phyloP scores from a whole-genome alignment of 202 grass and related monocot genomes.

The Zizania palustris region DNA sequence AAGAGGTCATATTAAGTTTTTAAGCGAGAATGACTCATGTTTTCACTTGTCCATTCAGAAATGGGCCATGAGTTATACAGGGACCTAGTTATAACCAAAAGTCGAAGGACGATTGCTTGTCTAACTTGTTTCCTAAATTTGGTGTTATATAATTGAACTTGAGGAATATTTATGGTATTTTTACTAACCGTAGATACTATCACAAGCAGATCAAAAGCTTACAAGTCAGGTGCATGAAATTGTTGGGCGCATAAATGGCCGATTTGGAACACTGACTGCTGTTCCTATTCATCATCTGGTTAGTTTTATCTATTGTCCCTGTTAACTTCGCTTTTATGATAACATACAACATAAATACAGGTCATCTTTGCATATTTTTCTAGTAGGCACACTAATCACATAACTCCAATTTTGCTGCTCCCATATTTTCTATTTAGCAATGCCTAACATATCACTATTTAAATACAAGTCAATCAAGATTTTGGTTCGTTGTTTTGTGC shows the following conservation, averaged over 20 bases:
- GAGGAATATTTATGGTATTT: constrained; percentile 11
- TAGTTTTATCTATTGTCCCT: constrained; percentile 34
- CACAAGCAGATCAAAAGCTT: constrained; percentile 91
- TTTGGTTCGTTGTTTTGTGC: neutral
- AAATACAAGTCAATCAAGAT: constrained; percentile 6
- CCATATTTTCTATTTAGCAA: neutral
- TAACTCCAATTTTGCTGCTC: neutral
- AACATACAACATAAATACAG: neutral
- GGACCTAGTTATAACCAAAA: constrained; percentile 13
- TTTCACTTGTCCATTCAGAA: neutral
- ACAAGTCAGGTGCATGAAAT: constrained; percentile 99
- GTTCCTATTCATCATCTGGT: constrained; percentile 99
- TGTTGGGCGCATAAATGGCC: constrained; percentile 98
- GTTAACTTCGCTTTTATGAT: constrained; percentile 20
- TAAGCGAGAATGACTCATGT: neutral
- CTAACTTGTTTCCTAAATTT: neutral
- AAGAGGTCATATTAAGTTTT: neutral
- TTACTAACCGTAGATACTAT: constrained; percentile 27
- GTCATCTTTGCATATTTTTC: neutral
- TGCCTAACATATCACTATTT: neutral
- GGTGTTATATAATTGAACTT: neutral
- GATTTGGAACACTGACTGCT: constrained; percentile 95
- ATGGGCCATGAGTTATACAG: neutral
- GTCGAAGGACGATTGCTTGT: constrained; percentile 1
- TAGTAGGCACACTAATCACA: neutral